Evolutionary conservation across 73 alveolate species (phyloP).

Genomic region (Durusdinium trenchii): DNA sequence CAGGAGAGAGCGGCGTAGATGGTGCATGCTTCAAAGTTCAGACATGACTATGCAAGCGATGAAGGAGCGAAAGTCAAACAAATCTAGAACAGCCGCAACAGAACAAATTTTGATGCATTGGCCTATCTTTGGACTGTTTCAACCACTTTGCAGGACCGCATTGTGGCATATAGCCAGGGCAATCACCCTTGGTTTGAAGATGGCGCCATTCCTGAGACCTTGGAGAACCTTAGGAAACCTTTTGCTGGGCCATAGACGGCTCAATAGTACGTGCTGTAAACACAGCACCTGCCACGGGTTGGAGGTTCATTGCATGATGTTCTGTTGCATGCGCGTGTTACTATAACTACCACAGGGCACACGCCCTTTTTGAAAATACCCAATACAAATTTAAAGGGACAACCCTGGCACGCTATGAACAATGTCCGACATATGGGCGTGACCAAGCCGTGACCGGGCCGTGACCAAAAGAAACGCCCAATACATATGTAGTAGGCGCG

Average conservation of each 20-base stretch:
- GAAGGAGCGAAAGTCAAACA: background rate
- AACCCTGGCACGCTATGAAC: too few relatives aligned
- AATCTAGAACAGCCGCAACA: too few relatives aligned
- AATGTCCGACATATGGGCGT: background rate
- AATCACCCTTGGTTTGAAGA: background rate
- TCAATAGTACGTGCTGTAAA: too few relatives aligned
- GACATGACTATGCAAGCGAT: background rate
- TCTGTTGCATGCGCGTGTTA: too few relatives aligned
- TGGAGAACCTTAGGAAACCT: background rate
- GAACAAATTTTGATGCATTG: too few relatives aligned
- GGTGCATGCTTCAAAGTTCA: background rate
- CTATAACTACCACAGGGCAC: too few relatives aligned
- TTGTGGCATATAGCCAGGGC: slow-evolving; percentile 7
- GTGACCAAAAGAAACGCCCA: slow-evolving; percentile 59
- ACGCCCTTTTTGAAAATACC: too few relatives aligned
- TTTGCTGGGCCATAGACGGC: too few relatives aligned
- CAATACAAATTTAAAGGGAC: too few relatives aligned
- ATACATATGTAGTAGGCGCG: background rate
- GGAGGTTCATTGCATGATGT: too few relatives aligned
- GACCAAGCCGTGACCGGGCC: slow-evolving; percentile 66
- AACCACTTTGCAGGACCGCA: background rate
- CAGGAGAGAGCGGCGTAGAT: background rate
- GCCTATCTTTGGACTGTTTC: too few relatives aligned
- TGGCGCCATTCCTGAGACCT: background rate
- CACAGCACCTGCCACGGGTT: too few relatives aligned